A percentile compares a stretch with the other conserved stretches of the same genome.
Evolutionary conservation across 345 rosid species (phyloP).

Genomic region (Sapria himalayana): DNA sequence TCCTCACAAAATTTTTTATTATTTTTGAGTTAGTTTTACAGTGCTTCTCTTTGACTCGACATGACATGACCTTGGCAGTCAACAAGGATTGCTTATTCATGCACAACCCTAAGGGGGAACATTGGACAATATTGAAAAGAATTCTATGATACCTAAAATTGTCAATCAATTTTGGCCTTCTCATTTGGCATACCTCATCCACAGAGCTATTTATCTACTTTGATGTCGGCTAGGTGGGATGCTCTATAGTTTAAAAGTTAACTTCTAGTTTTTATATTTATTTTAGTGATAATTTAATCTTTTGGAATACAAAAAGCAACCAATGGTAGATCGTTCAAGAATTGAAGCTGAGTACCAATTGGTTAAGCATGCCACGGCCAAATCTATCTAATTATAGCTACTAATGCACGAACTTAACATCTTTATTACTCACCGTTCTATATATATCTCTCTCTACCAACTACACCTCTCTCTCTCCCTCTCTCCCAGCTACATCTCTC

Average conservation of each 20-base stretch:
- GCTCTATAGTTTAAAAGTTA: background rate
- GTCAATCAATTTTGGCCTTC: background rate
- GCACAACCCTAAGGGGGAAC: background rate
- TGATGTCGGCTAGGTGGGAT: background rate
- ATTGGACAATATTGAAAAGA: background rate
- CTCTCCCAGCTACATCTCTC: too few species aligned
- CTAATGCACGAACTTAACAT: background rate
- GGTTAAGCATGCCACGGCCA: background rate
- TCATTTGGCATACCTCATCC: background rate
- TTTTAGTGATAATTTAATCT: too few species aligned
- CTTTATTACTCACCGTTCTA: background rate
- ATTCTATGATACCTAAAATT: background rate
- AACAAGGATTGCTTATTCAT: too few species aligned
- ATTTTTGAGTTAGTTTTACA: background rate
- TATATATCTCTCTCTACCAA: too few species aligned
- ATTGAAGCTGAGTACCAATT: background rate
- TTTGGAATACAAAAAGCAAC: background rate
- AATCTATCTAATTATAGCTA: background rate
- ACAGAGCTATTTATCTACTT: background rate
- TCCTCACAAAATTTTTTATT: background rate
- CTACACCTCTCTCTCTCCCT: too few species aligned
- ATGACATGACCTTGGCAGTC: too few species aligned
- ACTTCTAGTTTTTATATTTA: background rate
- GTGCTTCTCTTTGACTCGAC: background rate
- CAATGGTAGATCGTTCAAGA: background rate